These are phyloP conservation scores for Argentina anserina DNA, from an alignment of 306 rosid genomes.

Conservation along the genomic window DNA sequence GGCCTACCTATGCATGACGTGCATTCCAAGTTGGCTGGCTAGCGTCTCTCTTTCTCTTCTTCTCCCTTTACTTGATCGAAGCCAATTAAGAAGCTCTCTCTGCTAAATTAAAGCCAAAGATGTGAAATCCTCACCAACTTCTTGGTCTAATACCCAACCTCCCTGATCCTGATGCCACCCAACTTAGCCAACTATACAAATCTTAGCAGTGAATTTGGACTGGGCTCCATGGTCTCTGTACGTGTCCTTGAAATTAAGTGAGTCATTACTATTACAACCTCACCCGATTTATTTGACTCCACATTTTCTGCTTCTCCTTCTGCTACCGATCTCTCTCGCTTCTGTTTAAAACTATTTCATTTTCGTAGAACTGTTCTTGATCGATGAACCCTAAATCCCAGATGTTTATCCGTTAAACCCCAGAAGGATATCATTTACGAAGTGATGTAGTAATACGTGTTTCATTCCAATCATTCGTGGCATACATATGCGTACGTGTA, in stretches of 20 bases:
- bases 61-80: background rate
- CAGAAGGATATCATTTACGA: background rate
- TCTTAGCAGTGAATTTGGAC: conserved; percentile 9
- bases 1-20: conserved; percentile 54
- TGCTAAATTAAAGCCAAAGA: conserved; percentile 27
- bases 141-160: conserved; percentile 15
- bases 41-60: background rate
- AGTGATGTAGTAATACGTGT: no score
- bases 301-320: background rate
- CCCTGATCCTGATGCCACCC: conserved; percentile 33
- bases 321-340: background rate
- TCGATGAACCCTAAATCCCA: background rate
- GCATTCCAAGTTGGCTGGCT: conserved; percentile 33
- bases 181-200: conserved; percentile 23
- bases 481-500: no score
- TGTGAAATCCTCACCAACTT: conserved; percentile 31
- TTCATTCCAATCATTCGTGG: no score
- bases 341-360: background rate
- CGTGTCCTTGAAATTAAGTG: background rate
- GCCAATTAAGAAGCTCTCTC: background rate
- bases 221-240: background rate
- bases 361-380: background rate
- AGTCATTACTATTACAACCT: background rate
- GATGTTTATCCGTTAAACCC: background rate
- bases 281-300: background rate